Percentiles rank a stretch among this genome's conserved stretches.
These are phyloP conservation scores for Penicillium manginii DNA, from an alignment of 495 filamentous ascomycete genomes.

Conservation along the genomic window DNA sequence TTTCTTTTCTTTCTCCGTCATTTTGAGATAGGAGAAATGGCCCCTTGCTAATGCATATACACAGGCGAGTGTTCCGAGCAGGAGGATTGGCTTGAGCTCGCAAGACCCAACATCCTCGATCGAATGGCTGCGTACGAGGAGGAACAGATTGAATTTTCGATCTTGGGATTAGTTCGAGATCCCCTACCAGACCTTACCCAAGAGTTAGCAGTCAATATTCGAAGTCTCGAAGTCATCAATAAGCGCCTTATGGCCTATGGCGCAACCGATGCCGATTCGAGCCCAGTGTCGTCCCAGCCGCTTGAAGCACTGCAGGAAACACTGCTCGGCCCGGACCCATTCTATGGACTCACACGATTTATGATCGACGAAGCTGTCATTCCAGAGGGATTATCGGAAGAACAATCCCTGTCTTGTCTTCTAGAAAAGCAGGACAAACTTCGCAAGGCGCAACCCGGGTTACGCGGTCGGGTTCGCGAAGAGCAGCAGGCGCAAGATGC, in stretches of 20 bases:
- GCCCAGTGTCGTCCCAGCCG: background rate
- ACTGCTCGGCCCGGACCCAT: conserved; percentile 37
- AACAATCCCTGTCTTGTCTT: conserved; percentile 5
- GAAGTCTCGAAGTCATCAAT: conserved; percentile 39
- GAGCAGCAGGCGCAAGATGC: conserved; percentile 43
- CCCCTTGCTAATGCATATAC: conserved; percentile 1
- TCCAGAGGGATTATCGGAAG: conserved; percentile 12
- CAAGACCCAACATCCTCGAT: conserved; percentile 48
- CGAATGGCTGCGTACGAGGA: conserved; percentile 58
- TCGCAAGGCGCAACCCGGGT: conserved; percentile 34
- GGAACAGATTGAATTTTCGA: conserved; percentile 60
- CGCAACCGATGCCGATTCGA: background rate
- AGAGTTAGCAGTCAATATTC: conserved; percentile 52
- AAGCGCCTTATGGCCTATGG: conserved; percentile 27
- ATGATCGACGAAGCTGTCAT: conserved; percentile 36
- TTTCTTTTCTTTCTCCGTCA: background rate
- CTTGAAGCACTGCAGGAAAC: conserved; percentile 19
- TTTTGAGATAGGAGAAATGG: background rate
- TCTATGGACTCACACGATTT: conserved; percentile 37
- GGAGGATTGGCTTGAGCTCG: conserved; percentile 55
- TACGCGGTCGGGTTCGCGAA: conserved; percentile 46
- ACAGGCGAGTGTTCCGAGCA: conserved; percentile 40
- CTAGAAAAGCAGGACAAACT: conserved; percentile 31
- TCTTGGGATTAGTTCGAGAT: conserved; percentile 58
- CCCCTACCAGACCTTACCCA: conserved; percentile 47